Conservation (phyloP, 2,329 filamentous ascomycete genomes). For the Sporothrix pallida region DNA sequence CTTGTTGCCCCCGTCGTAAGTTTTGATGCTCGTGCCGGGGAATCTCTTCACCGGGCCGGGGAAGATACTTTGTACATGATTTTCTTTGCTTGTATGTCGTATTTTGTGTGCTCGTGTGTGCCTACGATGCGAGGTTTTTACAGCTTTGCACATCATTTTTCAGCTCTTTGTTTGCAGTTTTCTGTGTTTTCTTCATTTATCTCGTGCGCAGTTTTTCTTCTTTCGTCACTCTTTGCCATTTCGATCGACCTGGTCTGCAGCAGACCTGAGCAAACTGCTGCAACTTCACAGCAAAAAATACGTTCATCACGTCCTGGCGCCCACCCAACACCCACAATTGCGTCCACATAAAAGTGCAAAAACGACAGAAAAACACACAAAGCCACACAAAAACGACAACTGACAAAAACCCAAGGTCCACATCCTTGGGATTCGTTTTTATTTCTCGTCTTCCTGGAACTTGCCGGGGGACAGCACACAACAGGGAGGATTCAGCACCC, state of each 20-base stretch:
- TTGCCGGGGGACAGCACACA: neutral
- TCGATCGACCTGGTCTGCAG: constrained; percentile 16
- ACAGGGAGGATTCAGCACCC: neutral
- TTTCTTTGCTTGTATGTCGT: neutral
- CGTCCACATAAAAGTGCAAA: neutral
- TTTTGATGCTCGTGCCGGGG: neutral
- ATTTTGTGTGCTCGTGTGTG: neutral
- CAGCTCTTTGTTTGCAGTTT: neutral
- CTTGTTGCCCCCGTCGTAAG: neutral
- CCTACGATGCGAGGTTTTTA: neutral
- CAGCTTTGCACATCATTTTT: neutral
- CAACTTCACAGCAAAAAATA: too few relatives aligned
- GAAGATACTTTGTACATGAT: neutral
- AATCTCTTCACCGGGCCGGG: neutral
- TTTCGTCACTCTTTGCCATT: constrained; percentile 13
- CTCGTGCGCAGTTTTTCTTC: neutral
- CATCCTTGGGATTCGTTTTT: neutral
- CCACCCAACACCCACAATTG: neutral
- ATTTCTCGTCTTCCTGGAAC: neutral
- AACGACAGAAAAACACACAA: neutral
- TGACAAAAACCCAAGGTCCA: neutral
- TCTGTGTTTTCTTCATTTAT: neutral
- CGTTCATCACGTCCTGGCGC: too few relatives aligned
- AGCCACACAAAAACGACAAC: neutral
- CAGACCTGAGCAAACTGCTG: neutral